These are phyloP conservation scores for Aspergillus uvarum DNA, from an alignment of 2,329 filamentous ascomycete genomes.

Conservation along the genomic window DNA sequence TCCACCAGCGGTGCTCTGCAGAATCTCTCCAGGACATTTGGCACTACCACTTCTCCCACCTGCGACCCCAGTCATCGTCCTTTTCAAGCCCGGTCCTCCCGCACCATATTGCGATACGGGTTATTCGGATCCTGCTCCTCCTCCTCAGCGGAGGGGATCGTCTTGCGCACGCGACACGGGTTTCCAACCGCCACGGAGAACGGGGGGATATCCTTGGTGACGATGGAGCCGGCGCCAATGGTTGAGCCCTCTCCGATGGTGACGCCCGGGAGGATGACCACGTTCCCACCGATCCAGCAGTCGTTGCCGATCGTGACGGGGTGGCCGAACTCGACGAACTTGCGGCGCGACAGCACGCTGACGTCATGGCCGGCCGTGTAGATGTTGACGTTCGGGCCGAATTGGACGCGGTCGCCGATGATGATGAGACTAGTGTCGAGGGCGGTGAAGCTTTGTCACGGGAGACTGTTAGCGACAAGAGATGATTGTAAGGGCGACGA, in stretches of 20 bases:
- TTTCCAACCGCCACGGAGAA: conserved; percentile 33
- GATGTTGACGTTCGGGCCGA: conserved; percentile 55
- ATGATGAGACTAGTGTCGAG: conserved; percentile 55
- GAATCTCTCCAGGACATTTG: background rate
- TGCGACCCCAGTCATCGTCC: too few relatives aligned
- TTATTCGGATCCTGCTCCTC: conserved; percentile 26
- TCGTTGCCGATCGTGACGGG: conserved; percentile 51
- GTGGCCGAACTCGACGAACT: conserved; percentile 52
- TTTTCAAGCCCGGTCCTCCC: conserved; percentile 10
- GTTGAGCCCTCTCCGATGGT: conserved; percentile 45
- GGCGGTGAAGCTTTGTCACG: conserved; percentile 51
- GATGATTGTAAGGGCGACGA: background rate
- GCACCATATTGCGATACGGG: conserved; percentile 22
- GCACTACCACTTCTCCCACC: background rate
- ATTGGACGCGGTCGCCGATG: conserved; percentile 55
- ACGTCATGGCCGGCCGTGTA: conserved; percentile 56
- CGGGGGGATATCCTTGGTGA: conserved; percentile 39
- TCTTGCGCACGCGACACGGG: conserved; percentile 27
- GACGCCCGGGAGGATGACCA: conserved; percentile 45
- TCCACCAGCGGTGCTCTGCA: too few relatives aligned
- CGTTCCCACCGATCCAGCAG: conserved; percentile 53
- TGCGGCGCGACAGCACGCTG: conserved; percentile 49
- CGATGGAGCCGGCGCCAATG: conserved; percentile 41
- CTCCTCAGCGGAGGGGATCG: conserved; percentile 25
- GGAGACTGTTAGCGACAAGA: background rate